Evolutionary conservation across 768 basidiomycete species (phyloP).

Genomic region (Dioszegia hungarica): DNA sequence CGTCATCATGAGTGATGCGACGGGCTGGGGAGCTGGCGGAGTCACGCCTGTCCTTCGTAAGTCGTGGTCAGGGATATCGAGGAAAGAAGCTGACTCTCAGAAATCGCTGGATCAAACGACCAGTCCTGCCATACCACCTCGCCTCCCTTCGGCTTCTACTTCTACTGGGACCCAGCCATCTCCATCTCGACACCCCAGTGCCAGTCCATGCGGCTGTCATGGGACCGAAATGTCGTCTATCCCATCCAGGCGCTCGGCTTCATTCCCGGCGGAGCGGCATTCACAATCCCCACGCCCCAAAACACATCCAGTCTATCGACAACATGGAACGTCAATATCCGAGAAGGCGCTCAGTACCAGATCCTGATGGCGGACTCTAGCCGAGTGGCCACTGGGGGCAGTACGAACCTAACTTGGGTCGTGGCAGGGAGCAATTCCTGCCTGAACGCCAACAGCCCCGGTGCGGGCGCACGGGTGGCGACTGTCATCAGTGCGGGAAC

Average conservation of each 20-base stretch:
- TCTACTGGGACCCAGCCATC: slow-evolving; percentile 2
- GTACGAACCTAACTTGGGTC: slow-evolving; percentile 31
- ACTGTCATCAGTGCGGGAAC: slow-evolving; percentile 10
- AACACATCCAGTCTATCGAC: slow-evolving; percentile 3
- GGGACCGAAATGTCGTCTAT: slow-evolving; percentile 31
- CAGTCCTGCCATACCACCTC: background rate
- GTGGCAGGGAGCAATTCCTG: slow-evolving; percentile 25
- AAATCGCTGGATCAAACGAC: background rate
- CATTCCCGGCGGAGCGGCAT: slow-evolving; percentile 41
- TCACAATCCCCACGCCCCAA: slow-evolving; percentile 28
- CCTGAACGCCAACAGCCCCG: slow-evolving; percentile 25
- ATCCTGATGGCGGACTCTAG: slow-evolving; percentile 42
- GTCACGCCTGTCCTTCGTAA: slow-evolving; percentile 41
- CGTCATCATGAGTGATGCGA: slow-evolving; percentile 40
- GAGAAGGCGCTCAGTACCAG: slow-evolving; percentile 32
- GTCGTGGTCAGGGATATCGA: too few species aligned
- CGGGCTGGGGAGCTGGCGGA: slow-evolving; percentile 33
- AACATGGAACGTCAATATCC: slow-evolving; percentile 39
- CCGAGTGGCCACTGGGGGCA: slow-evolving; percentile 39
- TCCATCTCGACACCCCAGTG: slow-evolving; percentile 28
- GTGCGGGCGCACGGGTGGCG: background rate
- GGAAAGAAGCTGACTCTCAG: too few species aligned
- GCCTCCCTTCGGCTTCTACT: slow-evolving; percentile 3
- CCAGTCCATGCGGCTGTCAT: slow-evolving; percentile 24
- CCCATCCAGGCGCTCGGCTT: slow-evolving; percentile 41